Evolutionary conservation across 2,329 filamentous ascomycete species (phyloP), one percentile per base, ranked within the genome.

Genomic region (Drechslerella dactyloides): DNA sequence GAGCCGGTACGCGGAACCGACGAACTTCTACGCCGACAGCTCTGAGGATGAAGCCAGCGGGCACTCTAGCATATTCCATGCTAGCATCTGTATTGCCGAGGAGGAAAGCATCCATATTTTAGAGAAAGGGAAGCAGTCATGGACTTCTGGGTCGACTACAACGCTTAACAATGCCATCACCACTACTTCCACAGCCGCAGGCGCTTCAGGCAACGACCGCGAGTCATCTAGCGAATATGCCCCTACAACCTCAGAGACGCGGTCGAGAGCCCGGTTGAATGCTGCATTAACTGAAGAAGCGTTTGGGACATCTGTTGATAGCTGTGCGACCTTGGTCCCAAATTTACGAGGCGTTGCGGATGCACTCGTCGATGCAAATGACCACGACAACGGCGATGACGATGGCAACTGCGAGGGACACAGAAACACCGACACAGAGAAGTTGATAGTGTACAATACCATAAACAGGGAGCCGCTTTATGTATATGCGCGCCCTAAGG

Each of bases 11-110:
- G 42, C 46, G 30, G 19, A 63, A 19, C 23, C 15, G 19, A 17
- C n/a, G 35, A 55, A 44, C 23, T 4, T 27, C 27, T 46, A 70
- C 15, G 19, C 54, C 19, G 66, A 70, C 19, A 64, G 53, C 40
- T 70, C 59, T 19, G 66, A 70, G 27, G 66, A 70, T 15, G 66
- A 70, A 8, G 54, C 48, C 21, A 63, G 59, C 23, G 52, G 66
- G 21, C 53, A 70, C n/a, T 70, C 66, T 15, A 70, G 66, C 50
- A 70, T 70, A 8, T 70, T 70, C 21, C 66, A 53, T n/a, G 66
- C 66, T 30, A 60, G 30, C 27, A 33, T 59, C 15, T 60, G 59
- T 24, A 42, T 59, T 15, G 30, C 33, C 23, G 66, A 70, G 23
- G 53, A 70, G 17, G 61, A 44, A 42, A 42, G 24, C 30, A 21